These are phyloP conservation scores for Coprinellus micaceus DNA, from an alignment of 768 basidiomycete species.

Conservation along the genomic window DNA sequence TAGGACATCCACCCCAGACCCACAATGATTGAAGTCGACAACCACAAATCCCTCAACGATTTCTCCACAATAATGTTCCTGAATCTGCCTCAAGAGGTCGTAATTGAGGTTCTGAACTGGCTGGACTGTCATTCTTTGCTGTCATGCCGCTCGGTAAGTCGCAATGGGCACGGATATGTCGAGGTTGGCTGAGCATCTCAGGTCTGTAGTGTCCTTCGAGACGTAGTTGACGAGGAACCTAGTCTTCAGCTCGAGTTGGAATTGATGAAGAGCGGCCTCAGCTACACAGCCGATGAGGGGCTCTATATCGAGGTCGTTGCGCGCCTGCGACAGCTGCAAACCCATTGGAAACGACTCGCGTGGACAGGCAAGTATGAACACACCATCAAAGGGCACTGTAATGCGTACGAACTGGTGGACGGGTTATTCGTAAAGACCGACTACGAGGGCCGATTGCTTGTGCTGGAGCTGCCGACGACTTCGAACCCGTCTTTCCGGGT, in stretches of 20 bases:
- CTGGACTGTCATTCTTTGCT: neutral
- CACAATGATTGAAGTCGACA: too few relatives aligned
- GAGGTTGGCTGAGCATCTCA: neutral
- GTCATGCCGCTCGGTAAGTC: neutral
- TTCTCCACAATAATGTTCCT: neutral
- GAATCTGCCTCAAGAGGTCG: neutral
- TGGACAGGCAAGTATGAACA: conserved; percentile 3
- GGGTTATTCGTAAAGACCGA: conserved; percentile 51
- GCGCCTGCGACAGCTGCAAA: neutral
- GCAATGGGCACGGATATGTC: too few relatives aligned
- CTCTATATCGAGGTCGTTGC: neutral
- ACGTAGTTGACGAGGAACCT: neutral
- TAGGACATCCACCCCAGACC: too few relatives aligned
- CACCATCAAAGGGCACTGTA: conserved; percentile 18
- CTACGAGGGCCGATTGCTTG: conserved; percentile 15
- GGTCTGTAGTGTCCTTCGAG: neutral
- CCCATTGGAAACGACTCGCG: neutral
- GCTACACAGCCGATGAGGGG: neutral
- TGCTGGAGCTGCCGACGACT: conserved; percentile 25
- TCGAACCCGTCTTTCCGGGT: conserved; percentile 13
- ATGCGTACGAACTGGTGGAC: conserved; percentile 58
- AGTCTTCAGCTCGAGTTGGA: neutral
- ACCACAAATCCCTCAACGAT: too few relatives aligned
- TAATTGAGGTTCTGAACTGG: neutral
- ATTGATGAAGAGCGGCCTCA: neutral